Conservation (phyloP, 176 grass and related monocot genomes). For the Oryza longistaminata region DNA sequence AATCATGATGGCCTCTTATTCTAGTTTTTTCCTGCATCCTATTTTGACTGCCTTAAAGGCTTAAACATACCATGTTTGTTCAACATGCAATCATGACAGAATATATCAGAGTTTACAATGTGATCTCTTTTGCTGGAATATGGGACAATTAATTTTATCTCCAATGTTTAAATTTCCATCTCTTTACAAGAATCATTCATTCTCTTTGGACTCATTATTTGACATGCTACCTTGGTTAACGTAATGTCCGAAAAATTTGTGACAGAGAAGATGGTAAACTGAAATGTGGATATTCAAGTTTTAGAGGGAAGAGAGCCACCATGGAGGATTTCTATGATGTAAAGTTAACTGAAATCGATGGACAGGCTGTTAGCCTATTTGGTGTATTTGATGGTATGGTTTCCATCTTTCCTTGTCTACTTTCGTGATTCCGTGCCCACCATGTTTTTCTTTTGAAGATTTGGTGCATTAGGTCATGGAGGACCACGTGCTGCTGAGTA, state of each 20-base stretch:
- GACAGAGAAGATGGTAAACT: slow-evolving; percentile 83
- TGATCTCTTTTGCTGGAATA: background rate
- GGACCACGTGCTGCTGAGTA: slow-evolving; percentile 87
- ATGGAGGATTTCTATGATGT: slow-evolving; percentile 98
- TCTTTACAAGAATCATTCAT: background rate
- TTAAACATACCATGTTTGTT: background rate
- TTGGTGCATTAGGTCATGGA: slow-evolving; percentile 76
- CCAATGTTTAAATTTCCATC: slow-evolving; percentile 13
- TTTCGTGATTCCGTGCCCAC: slow-evolving; percentile 20
- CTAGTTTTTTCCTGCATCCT: background rate
- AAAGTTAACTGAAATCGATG: slow-evolving; percentile 74
- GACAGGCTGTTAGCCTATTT: slow-evolving; percentile 78
- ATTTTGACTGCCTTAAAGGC: background rate
- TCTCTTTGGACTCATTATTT: slow-evolving; percentile 3
- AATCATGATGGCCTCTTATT: background rate
- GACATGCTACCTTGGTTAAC: slow-evolving; percentile 40
- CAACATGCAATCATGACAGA: background rate
- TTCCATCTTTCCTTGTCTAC: slow-evolving; percentile 26
- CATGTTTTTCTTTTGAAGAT: slow-evolving; percentile 32
- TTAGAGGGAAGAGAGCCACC: slow-evolving; percentile 76
- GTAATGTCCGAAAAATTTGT: slow-evolving; percentile 37
- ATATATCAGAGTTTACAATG: slow-evolving; percentile 24
- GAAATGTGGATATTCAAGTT: slow-evolving; percentile 89
- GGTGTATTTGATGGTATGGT: slow-evolving; percentile 87
- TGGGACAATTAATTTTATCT: slow-evolving; percentile 5